Conservation (phyloP, 805 yeast genomes). For the Metschnikowia lachancei region DNA sequence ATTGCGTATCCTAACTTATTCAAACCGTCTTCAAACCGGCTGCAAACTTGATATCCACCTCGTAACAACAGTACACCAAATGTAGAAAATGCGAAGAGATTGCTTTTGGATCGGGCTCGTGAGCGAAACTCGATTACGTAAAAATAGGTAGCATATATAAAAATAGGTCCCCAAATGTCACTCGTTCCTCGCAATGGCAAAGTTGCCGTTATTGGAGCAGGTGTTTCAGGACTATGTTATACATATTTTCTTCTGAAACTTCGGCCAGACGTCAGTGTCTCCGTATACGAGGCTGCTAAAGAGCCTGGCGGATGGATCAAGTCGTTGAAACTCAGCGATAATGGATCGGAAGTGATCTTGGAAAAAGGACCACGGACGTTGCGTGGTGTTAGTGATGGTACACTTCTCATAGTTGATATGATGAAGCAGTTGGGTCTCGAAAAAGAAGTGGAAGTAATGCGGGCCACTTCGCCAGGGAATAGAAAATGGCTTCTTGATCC, state of each 20-base stretch:
- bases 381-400: conserved; percentile 79
- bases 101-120: not conserved
- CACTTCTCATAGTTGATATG: conserved; percentile 63
- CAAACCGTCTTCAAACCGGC: not conserved
- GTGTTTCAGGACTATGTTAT: conserved; percentile 80
- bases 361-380: conserved; percentile 94
- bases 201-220: conserved; percentile 82
- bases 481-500: conserved; percentile 60
- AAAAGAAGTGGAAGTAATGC: conserved; percentile 58
- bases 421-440: conserved; percentile 47
- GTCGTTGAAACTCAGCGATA: conserved; percentile 39
- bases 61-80: conserved; percentile 5
- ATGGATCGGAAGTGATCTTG: conserved; percentile 34
- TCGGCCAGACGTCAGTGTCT: conserved; percentile 74
- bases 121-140: not conserved
- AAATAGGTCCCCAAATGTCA: conserved; percentile 14
- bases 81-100: conserved; percentile 6
- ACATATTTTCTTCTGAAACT: conserved; percentile 63
- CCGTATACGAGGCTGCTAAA: conserved; percentile 53
- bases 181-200: conserved; percentile 32
- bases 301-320: conserved; percentile 81
- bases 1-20: no score
- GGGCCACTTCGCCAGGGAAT: conserved; percentile 59
- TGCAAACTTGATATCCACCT: not conserved
- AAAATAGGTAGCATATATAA: not conserved